Percentiles rank a stretch among this genome's conserved stretches.
phyloP scores from a whole-genome alignment of 169 alveolate genomes.

The Plasmodium fragile region DNA sequence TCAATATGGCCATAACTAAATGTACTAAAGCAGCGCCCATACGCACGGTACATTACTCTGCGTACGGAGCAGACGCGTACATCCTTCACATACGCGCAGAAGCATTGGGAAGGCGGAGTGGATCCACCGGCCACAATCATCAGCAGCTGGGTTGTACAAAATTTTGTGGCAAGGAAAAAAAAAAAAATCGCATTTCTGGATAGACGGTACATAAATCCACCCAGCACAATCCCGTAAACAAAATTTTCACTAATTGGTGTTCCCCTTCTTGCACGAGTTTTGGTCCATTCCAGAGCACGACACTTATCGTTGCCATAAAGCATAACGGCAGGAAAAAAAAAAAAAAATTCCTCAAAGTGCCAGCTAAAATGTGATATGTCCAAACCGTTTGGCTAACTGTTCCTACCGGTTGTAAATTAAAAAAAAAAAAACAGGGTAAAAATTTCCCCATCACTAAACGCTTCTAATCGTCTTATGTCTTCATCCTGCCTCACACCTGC shows the following conservation, averaged over 20 bases:
- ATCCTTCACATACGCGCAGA: neutral
- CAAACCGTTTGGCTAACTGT: neutral
- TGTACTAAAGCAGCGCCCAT: neutral
- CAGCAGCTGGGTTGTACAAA: neutral
- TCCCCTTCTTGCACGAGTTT: neutral
- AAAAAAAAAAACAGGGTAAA: neutral
- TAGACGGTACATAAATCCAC: neutral
- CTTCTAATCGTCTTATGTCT: neutral
- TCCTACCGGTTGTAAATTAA: neutral
- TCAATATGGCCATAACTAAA: no score
- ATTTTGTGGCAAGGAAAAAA: neutral
- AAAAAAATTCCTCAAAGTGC: neutral
- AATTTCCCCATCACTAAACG: neutral
- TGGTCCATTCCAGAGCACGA: neutral
- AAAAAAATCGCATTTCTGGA: neutral
- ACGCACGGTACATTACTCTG: neutral
- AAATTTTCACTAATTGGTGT: neutral
- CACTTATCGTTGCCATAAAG: neutral
- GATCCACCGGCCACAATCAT: neutral
- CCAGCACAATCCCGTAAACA: neutral
- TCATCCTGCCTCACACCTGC: neutral
- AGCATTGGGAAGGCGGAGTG: neutral
- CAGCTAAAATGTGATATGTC: neutral
- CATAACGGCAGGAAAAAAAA: neutral
- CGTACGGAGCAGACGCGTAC: neutral